These are phyloP conservation scores for Penicillium concentricum DNA, from an alignment of 2,329 filamentous ascomycete species.

Conservation along the genomic window DNA sequence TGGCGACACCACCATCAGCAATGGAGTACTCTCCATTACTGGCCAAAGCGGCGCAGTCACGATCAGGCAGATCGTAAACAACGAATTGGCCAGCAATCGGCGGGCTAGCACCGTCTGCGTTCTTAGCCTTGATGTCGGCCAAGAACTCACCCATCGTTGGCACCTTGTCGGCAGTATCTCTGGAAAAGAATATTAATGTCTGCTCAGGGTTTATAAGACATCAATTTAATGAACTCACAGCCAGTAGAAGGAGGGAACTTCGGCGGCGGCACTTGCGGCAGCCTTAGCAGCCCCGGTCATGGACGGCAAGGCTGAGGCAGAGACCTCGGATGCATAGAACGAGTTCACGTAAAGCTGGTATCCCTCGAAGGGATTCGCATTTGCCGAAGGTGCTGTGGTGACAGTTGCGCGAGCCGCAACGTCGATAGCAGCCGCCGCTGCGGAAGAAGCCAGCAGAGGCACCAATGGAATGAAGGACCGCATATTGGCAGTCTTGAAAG, in stretches of 20 bases:
- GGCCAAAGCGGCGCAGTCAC: constrained; percentile 62
- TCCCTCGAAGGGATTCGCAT: constrained; percentile 54
- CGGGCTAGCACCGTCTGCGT: constrained; percentile 49
- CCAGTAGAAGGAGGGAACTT: constrained; percentile 55
- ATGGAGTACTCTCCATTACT: constrained; percentile 63
- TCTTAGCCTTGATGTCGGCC: constrained; percentile 48
- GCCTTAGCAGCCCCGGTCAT: constrained; percentile 57
- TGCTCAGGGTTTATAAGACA: fast-evolving
- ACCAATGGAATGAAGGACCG: constrained; percentile 17
- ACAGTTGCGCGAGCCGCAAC: constrained; percentile 18
- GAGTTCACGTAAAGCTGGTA: constrained; percentile 53
- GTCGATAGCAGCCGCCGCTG: constrained; percentile 19
- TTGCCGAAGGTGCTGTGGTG: constrained; percentile 32
- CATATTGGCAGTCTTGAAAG: constrained; percentile 15
- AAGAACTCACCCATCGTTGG: constrained; percentile 50
- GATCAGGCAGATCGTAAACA: constrained; percentile 63
- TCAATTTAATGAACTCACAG: constrained; percentile 39
- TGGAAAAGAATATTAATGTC: constrained; percentile 11
- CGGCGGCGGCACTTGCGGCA: constrained; percentile 49
- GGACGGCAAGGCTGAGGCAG: constrained; percentile 60
- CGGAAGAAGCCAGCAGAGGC: constrained; percentile 19
- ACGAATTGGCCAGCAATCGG: constrained; percentile 54
- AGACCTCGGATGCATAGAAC: constrained; percentile 55
- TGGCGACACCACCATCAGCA: constrained; percentile 50
- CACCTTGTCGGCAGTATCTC: constrained; percentile 51